Base-by-base conservation (phyloP, 495 filamentous ascomycete genomes). In the Tuber brumale region DNA sequence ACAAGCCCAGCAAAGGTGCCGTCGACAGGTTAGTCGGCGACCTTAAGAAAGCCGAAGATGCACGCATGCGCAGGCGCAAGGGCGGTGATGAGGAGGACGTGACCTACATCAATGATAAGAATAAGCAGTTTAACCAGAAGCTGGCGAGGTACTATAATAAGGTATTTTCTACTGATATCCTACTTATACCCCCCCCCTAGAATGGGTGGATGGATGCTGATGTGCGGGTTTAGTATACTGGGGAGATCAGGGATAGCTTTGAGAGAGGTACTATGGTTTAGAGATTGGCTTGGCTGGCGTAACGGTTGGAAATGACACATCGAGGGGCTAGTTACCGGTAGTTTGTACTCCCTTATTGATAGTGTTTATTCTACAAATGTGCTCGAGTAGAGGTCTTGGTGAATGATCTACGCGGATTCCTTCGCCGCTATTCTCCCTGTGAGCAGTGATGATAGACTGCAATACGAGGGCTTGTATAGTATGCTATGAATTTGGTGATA, bases 51-150 rank as follows among this genome's bases (percentile, higher is more conserved):
- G 94, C 93, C 7, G 95, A 98, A 85, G 94, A 97, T 79, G 86
- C 88, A 43, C 86, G 93, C 48, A 84, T 97, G 85, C 92, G 92
- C 88, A 94, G 95, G 86, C 89, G 93, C 79, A 90, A 88, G 83
- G 89, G 92, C 78, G 90, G 88, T 71, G 89, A 91, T 70, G 93
- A 94, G 46, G 89, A 88, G 41, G 95, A 99, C 83, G 93, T 98
- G 76, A 98, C 96, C 16, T 98, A 96, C 85, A 99, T 99, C 88
- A 99, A 99, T 85, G 94, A 97, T 85, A 97, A 98, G 91, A 97
- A 97, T 87, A 97, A 97, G 87, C 93, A 97, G 86, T 98, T 99
- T 86, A 99, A 99, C 88, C 91, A 95, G 86, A 98, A 98, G 86
- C 85, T 99, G 85, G 87, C 90, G 71, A 88, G 96, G 80, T 98